phyloP scores from a whole-genome alignment of 345 rosid species.

The Atalantia buxifolia region DNA sequence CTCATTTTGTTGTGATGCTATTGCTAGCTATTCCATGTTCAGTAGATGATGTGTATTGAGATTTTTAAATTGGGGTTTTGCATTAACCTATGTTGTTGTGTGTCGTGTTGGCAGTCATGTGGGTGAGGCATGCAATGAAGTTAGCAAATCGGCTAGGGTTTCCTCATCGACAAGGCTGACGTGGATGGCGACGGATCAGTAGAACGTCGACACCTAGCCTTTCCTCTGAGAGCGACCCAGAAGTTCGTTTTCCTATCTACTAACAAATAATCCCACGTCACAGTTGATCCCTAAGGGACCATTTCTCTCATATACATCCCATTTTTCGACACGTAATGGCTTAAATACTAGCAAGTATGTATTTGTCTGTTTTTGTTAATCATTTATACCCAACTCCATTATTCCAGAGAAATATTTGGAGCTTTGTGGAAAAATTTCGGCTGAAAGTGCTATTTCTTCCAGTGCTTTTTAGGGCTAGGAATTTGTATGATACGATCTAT shows the following conservation, averaged over 20 bases:
- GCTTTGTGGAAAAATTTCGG: not conserved
- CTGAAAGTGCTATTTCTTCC: not conserved
- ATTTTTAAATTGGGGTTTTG: not conserved
- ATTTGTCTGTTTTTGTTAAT: not conserved
- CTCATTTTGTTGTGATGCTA: not conserved
- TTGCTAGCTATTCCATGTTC: too few relatives aligned
- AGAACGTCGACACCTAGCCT: not conserved
- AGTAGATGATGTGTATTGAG: not conserved
- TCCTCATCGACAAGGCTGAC: not conserved
- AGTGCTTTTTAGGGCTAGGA: not conserved
- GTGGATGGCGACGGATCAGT: not conserved
- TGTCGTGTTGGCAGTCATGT: not conserved
- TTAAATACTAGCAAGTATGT: not conserved
- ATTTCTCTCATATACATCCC: not conserved
- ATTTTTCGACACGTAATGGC: not conserved
- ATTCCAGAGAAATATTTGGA: not conserved
- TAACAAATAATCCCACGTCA: not conserved
- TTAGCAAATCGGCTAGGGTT: not conserved
- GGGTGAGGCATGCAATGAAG: conserved; percentile 7
- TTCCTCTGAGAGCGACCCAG: not conserved
- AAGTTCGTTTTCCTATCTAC: not conserved
- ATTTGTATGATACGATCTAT: not conserved
- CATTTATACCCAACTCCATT: not conserved
- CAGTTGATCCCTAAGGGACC: not conserved
- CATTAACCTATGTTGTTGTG: not conserved